A percentile compares a stretch with the other conserved stretches of the same genome.
Evolutionary conservation across 345 rosid species (phyloP).

Genomic region (Cochlearia excelsa): DNA sequence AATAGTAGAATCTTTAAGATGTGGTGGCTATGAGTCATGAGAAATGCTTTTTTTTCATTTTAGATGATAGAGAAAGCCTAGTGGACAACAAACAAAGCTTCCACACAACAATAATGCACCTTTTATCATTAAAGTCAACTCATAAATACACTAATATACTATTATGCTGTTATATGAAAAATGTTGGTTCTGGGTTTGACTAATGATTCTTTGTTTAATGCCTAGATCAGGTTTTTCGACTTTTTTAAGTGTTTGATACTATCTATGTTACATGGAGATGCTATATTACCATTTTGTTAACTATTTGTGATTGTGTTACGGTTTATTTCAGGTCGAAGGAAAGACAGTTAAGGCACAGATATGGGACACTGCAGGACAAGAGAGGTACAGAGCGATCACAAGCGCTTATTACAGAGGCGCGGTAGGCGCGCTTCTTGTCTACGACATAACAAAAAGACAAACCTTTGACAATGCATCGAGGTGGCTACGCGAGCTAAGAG

Average conservation of each 20-base stretch:
- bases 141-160: not conserved
- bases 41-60: slow-evolving; percentile 3
- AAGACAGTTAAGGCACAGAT: slow-evolving; percentile 77
- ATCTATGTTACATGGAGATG: not conserved
- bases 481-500: slow-evolving; percentile 69
- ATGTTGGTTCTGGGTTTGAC: slow-evolving; percentile 1
- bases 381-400: slow-evolving; percentile 68
- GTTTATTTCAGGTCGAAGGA: slow-evolving; percentile 57
- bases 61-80: slow-evolving; percentile 23
- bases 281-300: slow-evolving; percentile 2
- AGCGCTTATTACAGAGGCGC: slow-evolving; percentile 76
- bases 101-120: slow-evolving; percentile 24
- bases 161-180: not conserved
- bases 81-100: slow-evolving; percentile 14
- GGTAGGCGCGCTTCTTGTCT: slow-evolving; percentile 71
- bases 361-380: slow-evolving; percentile 83
- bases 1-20: slow-evolving; percentile 24
- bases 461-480: slow-evolving; percentile 61
- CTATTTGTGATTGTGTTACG: slow-evolving; percentile 4
- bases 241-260: not conserved
- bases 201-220: not conserved
- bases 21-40: slow-evolving; percentile 34
- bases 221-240: not conserved
- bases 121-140: slow-evolving; percentile 27
- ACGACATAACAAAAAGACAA: slow-evolving; percentile 73